These are phyloP conservation scores for Leishmania mexicana DNA, from an alignment of 208 protist species.

Conservation along the genomic window DNA sequence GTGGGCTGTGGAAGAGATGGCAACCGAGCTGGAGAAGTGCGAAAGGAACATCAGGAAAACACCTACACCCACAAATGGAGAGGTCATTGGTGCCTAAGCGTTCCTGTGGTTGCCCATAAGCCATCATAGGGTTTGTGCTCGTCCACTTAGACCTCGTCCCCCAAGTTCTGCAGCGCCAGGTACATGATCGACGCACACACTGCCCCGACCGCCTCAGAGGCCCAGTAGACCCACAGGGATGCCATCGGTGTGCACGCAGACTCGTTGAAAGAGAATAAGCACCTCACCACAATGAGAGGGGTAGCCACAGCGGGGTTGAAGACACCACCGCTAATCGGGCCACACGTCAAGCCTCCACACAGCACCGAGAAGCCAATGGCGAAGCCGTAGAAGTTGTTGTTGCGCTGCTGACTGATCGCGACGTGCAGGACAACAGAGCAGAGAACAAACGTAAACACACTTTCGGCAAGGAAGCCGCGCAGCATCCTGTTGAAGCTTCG, in stretches of 20 bases:
- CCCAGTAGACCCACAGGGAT: constrained; percentile 73
- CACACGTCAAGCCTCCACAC: constrained; percentile 59
- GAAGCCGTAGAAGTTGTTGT: constrained; percentile 85
- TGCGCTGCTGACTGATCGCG: constrained; percentile 60
- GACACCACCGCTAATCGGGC: constrained; percentile 66
- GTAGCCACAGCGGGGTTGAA: constrained; percentile 80
- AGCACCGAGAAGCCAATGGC: constrained; percentile 79
- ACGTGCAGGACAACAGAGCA: constrained; percentile 82
- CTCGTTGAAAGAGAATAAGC: constrained; percentile 55
- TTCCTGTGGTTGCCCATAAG: not conserved
- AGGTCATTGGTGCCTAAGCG: not conserved
- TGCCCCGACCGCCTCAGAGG: constrained; percentile 67
- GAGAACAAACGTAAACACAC: constrained; percentile 80
- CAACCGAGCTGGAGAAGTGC: not conserved
- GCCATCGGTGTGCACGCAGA: constrained; percentile 56
- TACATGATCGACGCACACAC: constrained; percentile 76
- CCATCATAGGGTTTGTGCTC: not conserved
- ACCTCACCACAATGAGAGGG: constrained; percentile 67
- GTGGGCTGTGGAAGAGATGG: not conserved
- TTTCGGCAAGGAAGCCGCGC: constrained; percentile 76
- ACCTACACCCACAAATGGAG: not conserved
- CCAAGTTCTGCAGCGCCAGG: constrained; percentile 60
- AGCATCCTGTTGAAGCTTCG: constrained; percentile 61
- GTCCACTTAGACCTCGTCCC: constrained; percentile 27
- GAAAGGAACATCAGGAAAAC: not conserved